Evolutionary conservation across 129 eudicot genomes (phyloP).

Genomic region (Tagetes erecta): DNA sequence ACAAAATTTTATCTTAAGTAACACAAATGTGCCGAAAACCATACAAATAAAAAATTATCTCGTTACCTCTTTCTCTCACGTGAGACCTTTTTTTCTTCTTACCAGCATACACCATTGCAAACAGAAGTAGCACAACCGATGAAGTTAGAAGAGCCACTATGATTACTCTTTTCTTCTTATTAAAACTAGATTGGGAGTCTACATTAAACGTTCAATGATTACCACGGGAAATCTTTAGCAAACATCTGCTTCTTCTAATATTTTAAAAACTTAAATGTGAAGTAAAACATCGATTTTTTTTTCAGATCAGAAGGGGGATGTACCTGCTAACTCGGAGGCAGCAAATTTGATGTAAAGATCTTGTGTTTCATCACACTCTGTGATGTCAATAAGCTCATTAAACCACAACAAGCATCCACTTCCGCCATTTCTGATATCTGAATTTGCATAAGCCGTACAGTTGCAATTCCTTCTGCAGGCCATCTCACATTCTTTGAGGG

Average conservation of each 20-base stretch:
- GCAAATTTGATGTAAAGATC: conserved; percentile 34
- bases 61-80: conserved; percentile 15
- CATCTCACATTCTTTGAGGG: conserved; percentile 35
- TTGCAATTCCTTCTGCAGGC: conserved; percentile 35
- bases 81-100: conserved; percentile 16
- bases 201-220: background rate
- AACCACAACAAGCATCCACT: conserved; percentile 44
- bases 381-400: conserved; percentile 31
- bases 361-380: conserved; percentile 11
- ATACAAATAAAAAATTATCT: background rate
- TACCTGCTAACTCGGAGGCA: conserved; percentile 33
- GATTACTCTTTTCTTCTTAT: background rate
- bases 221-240: conserved; percentile 21
- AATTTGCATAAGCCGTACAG: conserved; percentile 26
- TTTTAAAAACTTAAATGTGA: background rate
- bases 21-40: background rate
- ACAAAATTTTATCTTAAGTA: conserved; percentile 9
- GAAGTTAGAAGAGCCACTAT: conserved; percentile 6
- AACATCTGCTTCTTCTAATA: conserved; percentile 32
- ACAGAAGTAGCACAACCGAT: conserved; percentile 19
- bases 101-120: conserved; percentile 20
- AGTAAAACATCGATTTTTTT: too few relatives aligned
- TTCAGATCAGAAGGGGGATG: background rate
- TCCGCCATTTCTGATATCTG: conserved; percentile 25
- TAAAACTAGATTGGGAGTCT: background rate